These are phyloP conservation scores for Globisporangium parvum DNA, from an alignment of 352 stramenopile genomes.

Conservation along the genomic window DNA sequence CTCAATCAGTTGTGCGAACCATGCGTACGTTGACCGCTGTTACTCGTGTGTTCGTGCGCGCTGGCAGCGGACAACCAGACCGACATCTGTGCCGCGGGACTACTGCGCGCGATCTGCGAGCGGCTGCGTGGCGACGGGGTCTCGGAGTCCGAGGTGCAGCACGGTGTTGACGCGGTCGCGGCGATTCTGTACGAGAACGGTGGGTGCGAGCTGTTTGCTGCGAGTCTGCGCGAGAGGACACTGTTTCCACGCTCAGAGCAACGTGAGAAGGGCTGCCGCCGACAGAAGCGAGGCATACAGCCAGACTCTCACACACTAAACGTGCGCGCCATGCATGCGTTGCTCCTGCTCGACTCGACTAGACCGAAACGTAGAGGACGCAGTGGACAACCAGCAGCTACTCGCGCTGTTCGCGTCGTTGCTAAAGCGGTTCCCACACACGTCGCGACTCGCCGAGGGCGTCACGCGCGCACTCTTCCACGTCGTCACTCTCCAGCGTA, in stretches of 20 bases:
- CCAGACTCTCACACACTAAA: neutral
- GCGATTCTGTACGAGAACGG: constrained; percentile 43
- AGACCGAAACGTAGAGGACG: constrained; percentile 23
- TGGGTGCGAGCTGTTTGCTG: constrained; percentile 6
- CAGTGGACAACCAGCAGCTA: constrained; percentile 20
- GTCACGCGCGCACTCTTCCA: constrained; percentile 41
- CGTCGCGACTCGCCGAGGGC: constrained; percentile 17
- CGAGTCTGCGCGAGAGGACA: too few relatives aligned
- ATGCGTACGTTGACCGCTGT: too few relatives aligned
- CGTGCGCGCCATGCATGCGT: neutral
- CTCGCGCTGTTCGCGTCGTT: constrained; percentile 22
- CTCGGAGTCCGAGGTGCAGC: constrained; percentile 17
- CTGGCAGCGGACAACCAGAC: constrained; percentile 45
- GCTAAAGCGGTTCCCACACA: constrained; percentile 16
- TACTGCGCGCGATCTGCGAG: constrained; percentile 26
- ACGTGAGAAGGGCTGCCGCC: too few relatives aligned
- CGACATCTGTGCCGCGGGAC: constrained; percentile 27
- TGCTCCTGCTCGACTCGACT: neutral
- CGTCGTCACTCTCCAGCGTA: constrained; percentile 32
- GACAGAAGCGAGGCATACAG: too few relatives aligned
- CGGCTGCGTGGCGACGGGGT: constrained; percentile 10
- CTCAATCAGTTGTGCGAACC: neutral
- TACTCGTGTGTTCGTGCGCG: neutral
- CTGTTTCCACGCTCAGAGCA: neutral
- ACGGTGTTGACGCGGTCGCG: constrained; percentile 23